Evolutionary conservation across 768 basidiomycete species (phyloP).

Genomic region (Rhizopogon vesiculosus): DNA sequence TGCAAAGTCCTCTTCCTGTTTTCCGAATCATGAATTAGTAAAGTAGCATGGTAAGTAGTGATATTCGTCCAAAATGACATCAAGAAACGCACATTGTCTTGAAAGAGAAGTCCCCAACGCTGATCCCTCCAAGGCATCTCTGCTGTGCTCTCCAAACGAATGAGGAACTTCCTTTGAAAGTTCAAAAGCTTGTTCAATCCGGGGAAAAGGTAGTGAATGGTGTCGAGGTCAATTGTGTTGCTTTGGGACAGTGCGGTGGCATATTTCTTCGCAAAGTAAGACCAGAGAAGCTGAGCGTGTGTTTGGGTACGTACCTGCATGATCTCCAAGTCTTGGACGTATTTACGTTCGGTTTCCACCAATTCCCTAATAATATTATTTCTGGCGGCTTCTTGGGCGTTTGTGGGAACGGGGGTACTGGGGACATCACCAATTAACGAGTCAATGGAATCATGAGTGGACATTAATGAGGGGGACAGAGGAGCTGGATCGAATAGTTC

Average conservation of each 20-base stretch:
- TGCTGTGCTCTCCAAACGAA: conserved; percentile 81
- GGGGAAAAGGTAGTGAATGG: conserved; percentile 93
- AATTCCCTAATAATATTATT: conserved; percentile 84
- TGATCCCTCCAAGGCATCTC: conserved; percentile 81
- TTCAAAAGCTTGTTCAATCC: conserved; percentile 93
- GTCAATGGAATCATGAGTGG: conserved; percentile 57
- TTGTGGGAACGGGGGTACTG: conserved; percentile 36
- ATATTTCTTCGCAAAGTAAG: conserved; percentile 63
- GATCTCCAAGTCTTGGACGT: conserved; percentile 93
- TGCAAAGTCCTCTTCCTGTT: conserved; percentile 92
- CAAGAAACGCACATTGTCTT: conserved; percentile 65
- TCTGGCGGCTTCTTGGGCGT: conserved; percentile 61
- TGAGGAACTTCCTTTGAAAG: conserved; percentile 92
- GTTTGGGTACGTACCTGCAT: conserved; percentile 68
- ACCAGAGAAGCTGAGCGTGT: conserved; percentile 3
- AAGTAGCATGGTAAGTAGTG: conserved; percentile 4
- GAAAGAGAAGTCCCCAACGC: conserved; percentile 83
- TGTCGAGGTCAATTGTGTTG: conserved; percentile 89
- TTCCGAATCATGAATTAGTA: conserved; percentile 22
- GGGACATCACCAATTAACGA: conserved; percentile 45
- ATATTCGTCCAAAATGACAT: conserved; percentile 16
- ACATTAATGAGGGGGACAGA: conserved; percentile 51
- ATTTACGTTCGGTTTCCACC: conserved; percentile 93
- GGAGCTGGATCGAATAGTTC: conserved; percentile 63
- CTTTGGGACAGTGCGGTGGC: conserved; percentile 76